phyloP scores from a whole-genome alignment of 202 grass and related monocot genomes.

The Saccharum hybrid region DNA sequence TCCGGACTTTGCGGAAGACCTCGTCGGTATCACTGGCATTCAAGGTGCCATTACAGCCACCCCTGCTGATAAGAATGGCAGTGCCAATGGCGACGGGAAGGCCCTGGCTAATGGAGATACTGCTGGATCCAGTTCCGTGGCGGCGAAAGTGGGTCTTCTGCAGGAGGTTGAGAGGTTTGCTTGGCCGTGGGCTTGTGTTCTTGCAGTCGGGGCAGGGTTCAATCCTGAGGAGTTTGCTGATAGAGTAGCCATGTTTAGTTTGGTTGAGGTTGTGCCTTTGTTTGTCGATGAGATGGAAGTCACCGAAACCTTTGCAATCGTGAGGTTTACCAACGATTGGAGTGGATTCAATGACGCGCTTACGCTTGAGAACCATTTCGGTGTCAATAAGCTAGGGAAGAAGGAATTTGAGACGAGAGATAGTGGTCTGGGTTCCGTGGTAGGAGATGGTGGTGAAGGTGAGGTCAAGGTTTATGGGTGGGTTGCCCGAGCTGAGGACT shows the following conservation, averaged over 20 bases:
- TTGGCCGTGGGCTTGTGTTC: slow-evolving; percentile 81
- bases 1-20: slow-evolving; percentile 35
- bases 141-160: background rate
- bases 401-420: slow-evolving; percentile 42
- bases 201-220: slow-evolving; percentile 62
- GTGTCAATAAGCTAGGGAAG: slow-evolving; percentile 55
- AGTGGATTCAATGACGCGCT: slow-evolving; percentile 66
- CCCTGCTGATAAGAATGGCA: slow-evolving; percentile 9
- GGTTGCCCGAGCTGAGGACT: slow-evolving; percentile 51
- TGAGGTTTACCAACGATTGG: slow-evolving; percentile 69
- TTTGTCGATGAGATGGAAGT: slow-evolving; percentile 42
- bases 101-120: background rate
- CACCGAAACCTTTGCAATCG: slow-evolving; percentile 49
- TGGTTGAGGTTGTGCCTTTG: slow-evolving; percentile 55
- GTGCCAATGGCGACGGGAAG: slow-evolving; percentile 9
- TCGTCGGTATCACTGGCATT: slow-evolving; percentile 19
- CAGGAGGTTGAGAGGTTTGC: slow-evolving; percentile 61
- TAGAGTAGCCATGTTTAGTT: slow-evolving; percentile 44
- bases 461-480: slow-evolving; percentile 63
- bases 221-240: slow-evolving; percentile 38
- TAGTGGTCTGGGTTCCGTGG: background rate
- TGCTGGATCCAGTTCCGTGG: slow-evolving; percentile 25
- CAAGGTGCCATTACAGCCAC: slow-evolving; percentile 14
- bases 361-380: slow-evolving; percentile 76
- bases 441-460: background rate